Evolutionary conservation across 306 rosid species (phyloP).

Genomic region (Lupinus albus): DNA sequence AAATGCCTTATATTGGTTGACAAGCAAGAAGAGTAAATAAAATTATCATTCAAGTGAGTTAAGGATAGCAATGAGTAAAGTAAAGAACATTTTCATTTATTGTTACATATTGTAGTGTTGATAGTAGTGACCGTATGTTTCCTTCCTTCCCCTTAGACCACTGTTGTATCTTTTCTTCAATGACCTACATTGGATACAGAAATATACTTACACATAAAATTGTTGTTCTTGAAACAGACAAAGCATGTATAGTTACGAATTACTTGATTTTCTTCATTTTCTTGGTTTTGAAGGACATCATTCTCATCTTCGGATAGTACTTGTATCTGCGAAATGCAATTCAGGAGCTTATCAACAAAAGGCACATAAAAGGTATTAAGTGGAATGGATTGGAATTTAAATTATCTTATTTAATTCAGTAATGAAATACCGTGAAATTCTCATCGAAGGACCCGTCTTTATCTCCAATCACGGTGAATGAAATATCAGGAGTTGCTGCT

Average conservation of each 20-base stretch:
- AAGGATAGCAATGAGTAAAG: slow-evolving; percentile 20
- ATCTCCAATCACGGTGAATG: slow-evolving; percentile 48
- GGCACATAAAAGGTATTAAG: slow-evolving; percentile 17
- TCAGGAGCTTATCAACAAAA: slow-evolving; percentile 41
- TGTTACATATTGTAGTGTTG: slow-evolving; percentile 87
- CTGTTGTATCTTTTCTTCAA: slow-evolving; percentile 71
- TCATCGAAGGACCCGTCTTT: slow-evolving; percentile 58
- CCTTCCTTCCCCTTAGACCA: slow-evolving; percentile 95
- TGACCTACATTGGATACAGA: slow-evolving; percentile 54
- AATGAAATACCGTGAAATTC: slow-evolving; percentile 60
- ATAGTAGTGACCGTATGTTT: slow-evolving; percentile 86
- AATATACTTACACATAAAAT: slow-evolving; percentile 17
- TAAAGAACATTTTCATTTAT: slow-evolving; percentile 12
- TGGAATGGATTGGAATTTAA: not conserved
- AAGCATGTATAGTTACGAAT: slow-evolving; percentile 30
- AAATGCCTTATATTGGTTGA: slow-evolving; percentile 31
- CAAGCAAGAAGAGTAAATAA: slow-evolving; percentile 22
- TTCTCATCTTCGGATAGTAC: slow-evolving; percentile 63
- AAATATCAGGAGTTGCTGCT: slow-evolving; percentile 48
- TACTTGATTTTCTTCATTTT: slow-evolving; percentile 68
- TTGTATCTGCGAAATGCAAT: slow-evolving; percentile 53
- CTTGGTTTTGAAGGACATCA: slow-evolving; percentile 40
- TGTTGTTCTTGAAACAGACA: slow-evolving; percentile 27
- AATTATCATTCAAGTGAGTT: slow-evolving; percentile 24
- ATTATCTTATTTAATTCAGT: slow-evolving; percentile 19